Conservation (phyloP, 2,329 filamentous ascomycete genomes). For the Paramyrothecium roridum region DNA sequence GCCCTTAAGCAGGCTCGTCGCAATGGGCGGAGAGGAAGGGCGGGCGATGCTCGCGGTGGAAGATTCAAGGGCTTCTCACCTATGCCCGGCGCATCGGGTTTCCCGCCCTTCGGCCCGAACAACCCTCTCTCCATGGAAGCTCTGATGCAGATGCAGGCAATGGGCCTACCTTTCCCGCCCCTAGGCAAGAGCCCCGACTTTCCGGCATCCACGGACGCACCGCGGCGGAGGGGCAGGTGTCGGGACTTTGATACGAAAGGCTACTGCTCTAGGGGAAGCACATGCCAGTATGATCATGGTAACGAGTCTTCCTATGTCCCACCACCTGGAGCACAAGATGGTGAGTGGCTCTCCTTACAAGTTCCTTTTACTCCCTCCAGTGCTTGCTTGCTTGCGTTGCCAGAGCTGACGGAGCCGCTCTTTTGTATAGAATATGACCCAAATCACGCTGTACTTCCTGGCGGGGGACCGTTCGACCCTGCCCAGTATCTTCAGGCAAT, state of each 20-base stretch:
- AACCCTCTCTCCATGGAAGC: slow-evolving; percentile 53
- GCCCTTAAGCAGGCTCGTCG: slow-evolving; percentile 59
- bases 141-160: slow-evolving; percentile 59
- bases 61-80: slow-evolving; percentile 7
- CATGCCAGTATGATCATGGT: slow-evolving; percentile 69
- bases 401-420: background rate
- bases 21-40: slow-evolving; percentile 34
- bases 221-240: slow-evolving; percentile 48
- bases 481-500: slow-evolving; percentile 3
- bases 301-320: slow-evolving; percentile 43
- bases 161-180: slow-evolving; percentile 38
- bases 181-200: slow-evolving; percentile 37
- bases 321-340: slow-evolving; percentile 15
- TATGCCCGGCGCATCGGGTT: slow-evolving; percentile 9
- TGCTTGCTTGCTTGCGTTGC: no score
- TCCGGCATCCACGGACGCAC: slow-evolving; percentile 11
- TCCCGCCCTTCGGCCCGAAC: slow-evolving; percentile 50
- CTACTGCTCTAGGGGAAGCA: slow-evolving; percentile 64
- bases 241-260: slow-evolving; percentile 71
- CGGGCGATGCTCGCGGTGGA: slow-evolving; percentile 16
- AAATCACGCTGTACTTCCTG: slow-evolving; percentile 20
- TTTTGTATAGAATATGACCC: slow-evolving; percentile 28
- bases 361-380: no score
- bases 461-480: slow-evolving; percentile 10
- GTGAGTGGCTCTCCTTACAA: slow-evolving; percentile 11